Evolutionary conservation across 371 early-diverging fungal genomes (phyloP), one percentile per base, ranked within the genome.

Genomic region (Syncephalastrum monosporum): DNA sequence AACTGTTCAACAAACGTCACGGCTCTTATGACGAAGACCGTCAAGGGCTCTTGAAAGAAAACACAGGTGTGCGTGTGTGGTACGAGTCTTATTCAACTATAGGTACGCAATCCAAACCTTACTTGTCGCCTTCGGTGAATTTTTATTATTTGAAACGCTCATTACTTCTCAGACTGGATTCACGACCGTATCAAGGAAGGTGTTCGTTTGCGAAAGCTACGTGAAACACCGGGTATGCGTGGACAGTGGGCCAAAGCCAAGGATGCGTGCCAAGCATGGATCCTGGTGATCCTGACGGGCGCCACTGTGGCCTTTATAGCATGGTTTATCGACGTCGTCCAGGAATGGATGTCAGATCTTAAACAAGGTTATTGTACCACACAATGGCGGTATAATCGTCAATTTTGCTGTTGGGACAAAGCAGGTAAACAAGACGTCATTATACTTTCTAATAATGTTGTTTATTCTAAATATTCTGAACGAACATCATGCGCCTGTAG

Each of bases 101-200:
- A 42, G 94, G 95, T 79, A 93, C 21, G 2, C 5, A 15, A 41
- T 50, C 42, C 19, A 47, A 23, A 23, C 25, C 42, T 50, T 16
- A 14, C 1, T 50, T 50, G n/a, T 54, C 50, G 27, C 47, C 41
- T 56, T 29, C 43, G 42, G 50, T 19, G 19, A 27, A 43, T 47
- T 19, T 52, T 56, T 19, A n/a, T 43, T 48, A 10, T 7, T 25
- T 29, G 27, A 13, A 4, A 43, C n/a, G n/a, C 24, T 51, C 19
- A 23, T 54, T 33, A 33, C 12, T 2, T 24, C 65, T 10, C 57
- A 77, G 95, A 97, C 69, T 96, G 94, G 93, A 91, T 93, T 42
- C 93, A 95, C 60, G 97, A 96, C 63, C 81, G 85, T 57, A 86
- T 92, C 44, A 91, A 94, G 65, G 97, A 97, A 67, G 82, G 91